phyloP scores from a whole-genome alignment of 192 early-diverging fungal species.

The Pilaira anomala region DNA sequence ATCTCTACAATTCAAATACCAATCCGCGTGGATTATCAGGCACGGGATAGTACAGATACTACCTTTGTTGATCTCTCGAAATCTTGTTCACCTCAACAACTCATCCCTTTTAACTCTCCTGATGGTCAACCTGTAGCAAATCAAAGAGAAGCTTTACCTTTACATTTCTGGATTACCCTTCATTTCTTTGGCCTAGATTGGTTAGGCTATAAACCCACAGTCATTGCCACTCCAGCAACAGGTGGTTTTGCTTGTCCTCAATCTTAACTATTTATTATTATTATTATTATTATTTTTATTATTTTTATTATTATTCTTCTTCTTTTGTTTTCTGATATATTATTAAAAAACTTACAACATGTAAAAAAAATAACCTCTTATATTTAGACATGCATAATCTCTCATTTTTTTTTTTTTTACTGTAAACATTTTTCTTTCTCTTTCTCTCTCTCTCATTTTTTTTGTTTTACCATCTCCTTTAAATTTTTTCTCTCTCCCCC shows the following conservation, averaged over 20 bases:
- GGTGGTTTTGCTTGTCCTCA: constrained; percentile 36
- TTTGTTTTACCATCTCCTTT: no score
- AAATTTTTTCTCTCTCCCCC: no score
- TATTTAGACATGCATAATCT: background rate
- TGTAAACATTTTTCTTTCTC: no score
- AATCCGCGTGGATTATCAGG: constrained; percentile 24
- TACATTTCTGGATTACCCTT: constrained; percentile 34
- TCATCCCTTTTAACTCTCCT: background rate
- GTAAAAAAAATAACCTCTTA: background rate
- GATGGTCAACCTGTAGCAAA: background rate
- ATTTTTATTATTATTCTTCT: no score
- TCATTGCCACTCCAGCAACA: constrained; percentile 29
- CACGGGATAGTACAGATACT: constrained; percentile 25
- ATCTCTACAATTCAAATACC: constrained; percentile 29
- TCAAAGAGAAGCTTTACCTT: constrained; percentile 24
- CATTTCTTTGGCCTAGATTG: constrained; percentile 30
- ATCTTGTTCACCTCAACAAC: constrained; percentile 17
- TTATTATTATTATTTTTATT: background rate
- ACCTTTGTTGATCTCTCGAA: constrained; percentile 30
- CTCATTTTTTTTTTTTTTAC: background rate
- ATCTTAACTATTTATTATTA: constrained; percentile 1
- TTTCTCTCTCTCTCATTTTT: no score
- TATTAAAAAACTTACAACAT: no score
- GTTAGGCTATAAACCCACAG: constrained; percentile 34
- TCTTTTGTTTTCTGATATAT: background rate